Conservation (phyloP, 1,139 yeast genomes). For the Suhomyces yuchorum region DNA sequence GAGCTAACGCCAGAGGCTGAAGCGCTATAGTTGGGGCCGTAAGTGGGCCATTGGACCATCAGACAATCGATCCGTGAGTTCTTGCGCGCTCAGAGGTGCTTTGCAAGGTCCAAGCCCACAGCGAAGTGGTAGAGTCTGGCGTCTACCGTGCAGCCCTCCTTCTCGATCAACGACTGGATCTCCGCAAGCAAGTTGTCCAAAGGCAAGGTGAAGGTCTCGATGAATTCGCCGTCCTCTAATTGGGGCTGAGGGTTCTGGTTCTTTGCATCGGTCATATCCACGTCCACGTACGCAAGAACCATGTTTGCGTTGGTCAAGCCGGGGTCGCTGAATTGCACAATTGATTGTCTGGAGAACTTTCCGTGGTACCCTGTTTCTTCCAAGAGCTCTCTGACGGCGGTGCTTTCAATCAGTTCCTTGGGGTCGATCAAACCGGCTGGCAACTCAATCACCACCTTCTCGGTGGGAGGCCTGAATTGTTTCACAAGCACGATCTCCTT, state of each 20-base stretch:
- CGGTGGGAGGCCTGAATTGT: constrained; percentile 91
- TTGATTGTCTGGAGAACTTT: constrained; percentile 49
- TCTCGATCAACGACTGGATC: constrained; percentile 48
- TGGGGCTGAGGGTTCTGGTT: constrained; percentile 71
- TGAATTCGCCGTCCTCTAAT: constrained; percentile 86
- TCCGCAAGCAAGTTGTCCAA: constrained; percentile 57
- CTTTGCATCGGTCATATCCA: constrained; percentile 66
- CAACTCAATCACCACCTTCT: constrained; percentile 83
- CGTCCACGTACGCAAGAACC: constrained; percentile 74
- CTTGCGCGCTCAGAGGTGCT: neutral
- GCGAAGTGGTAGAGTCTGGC: constrained; percentile 88
- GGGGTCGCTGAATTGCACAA: constrained; percentile 75
- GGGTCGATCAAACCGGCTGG: constrained; percentile 96
- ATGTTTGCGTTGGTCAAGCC: constrained; percentile 92
- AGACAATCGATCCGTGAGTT: no score
- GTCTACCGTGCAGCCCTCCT: constrained; percentile 75
- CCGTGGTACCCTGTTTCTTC: constrained; percentile 95
- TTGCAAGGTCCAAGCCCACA: constrained; percentile 53
- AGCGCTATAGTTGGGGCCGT: no score
- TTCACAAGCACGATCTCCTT: constrained; percentile 69
- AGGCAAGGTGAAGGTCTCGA: constrained; percentile 76
- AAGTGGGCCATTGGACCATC: no score
- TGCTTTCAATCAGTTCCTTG: constrained; percentile 69
- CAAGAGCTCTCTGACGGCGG: constrained; percentile 82
- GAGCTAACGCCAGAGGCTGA: no score